Conservation (phyloP, 78 protist species). For the slime mould (Dictyostelium discoideum) region dicty_2.7 NC_007089.4:1180501-1181000, state of each 20-base stretch:
- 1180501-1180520: conserved; percentile 85
- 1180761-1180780: neutral
- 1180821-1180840: too few species aligned
- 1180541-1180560: neutral
- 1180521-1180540: conserved; percentile 54
- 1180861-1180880: too few species aligned
- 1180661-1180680: conserved; percentile 68
- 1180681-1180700: conserved; percentile 61
- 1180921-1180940: conserved; percentile 44
- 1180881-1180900: neutral
- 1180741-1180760: conserved; percentile 20
- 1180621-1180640: conserved; percentile 39
- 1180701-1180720: conserved; percentile 56
- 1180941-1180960: conserved; percentile 23
- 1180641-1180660: conserved; percentile 76
- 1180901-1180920: conserved; percentile 45
- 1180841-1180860: too few species aligned
- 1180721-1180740: conserved; percentile 47
- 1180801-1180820: too few species aligned
- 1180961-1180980: neutral
- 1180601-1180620: conserved; percentile 37
- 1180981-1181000: neutral
- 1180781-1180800: too few species aligned
- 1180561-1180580: neutral
- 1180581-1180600: neutral